Conservation (phyloP, 345 rosid genomes). For the Pistacia vera region DNA sequence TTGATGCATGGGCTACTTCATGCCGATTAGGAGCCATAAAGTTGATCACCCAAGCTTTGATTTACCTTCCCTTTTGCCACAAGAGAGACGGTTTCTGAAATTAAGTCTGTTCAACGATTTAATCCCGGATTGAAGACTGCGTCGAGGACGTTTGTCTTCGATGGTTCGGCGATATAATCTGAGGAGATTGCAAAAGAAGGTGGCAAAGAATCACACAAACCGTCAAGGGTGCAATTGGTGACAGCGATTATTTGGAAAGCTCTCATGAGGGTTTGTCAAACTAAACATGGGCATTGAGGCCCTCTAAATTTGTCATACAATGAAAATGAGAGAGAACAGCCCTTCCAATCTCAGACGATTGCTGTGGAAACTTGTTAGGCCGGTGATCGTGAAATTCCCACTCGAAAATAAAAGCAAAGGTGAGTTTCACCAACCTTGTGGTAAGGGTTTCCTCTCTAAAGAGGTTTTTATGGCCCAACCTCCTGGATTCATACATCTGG, state of each 20-base stretch:
- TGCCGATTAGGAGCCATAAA: slow-evolving; percentile 3
- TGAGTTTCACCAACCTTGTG: neutral
- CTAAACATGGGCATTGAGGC: slow-evolving; percentile 19
- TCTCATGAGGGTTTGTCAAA: slow-evolving; percentile 6
- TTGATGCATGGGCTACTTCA: slow-evolving; percentile 16
- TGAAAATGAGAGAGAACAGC: slow-evolving; percentile 19
- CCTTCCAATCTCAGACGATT: slow-evolving; percentile 15
- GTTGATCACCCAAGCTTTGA: too few relatives aligned
- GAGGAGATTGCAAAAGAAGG: neutral
- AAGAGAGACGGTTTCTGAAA: neutral
- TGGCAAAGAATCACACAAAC: too few relatives aligned
- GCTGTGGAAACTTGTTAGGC: slow-evolving; percentile 16
- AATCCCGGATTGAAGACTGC: neutral
- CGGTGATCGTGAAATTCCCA: neutral
- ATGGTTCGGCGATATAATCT: neutral
- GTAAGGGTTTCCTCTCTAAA: too few relatives aligned
- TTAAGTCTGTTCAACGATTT: neutral
- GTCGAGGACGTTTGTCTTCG: neutral
- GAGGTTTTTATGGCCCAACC: too few relatives aligned
- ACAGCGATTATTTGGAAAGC: slow-evolving; percentile 15
- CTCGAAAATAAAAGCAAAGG: neutral
- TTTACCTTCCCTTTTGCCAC: neutral
- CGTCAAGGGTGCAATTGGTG: too few relatives aligned
- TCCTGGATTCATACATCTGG: too few relatives aligned
- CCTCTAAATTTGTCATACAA: slow-evolving; percentile 1